phyloP scores from a whole-genome alignment of 2,329 filamentous ascomycete species.

The Monosporascus cannonballus region DNA sequence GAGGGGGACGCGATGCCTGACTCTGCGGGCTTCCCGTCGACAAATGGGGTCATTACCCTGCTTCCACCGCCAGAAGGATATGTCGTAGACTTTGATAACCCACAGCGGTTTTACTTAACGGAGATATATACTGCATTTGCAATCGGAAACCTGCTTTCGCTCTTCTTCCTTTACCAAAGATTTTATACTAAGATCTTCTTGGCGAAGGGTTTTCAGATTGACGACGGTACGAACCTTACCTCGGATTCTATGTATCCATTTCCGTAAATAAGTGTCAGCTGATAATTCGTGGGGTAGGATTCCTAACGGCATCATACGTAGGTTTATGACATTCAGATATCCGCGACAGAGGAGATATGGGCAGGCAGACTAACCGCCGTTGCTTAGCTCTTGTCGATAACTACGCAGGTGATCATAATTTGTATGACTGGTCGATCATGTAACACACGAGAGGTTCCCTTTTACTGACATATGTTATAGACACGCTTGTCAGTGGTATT shows the following conservation, averaged over 20 bases:
- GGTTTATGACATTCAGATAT: neutral
- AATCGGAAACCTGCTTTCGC: neutral
- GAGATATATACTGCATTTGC: neutral
- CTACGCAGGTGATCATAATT: neutral
- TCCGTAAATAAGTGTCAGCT: neutral
- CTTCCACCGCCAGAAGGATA: slow-evolving; percentile 5
- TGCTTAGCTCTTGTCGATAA: neutral
- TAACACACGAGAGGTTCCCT: neutral
- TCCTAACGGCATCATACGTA: neutral
- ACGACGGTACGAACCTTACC: slow-evolving; percentile 2
- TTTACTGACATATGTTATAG: neutral
- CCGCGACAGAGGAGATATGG: neutral
- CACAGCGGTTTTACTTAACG: neutral
- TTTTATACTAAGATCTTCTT: slow-evolving; percentile 2
- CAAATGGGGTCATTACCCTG: neutral
- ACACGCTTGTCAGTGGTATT: neutral
- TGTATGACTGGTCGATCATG: neutral
- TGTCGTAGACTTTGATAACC: slow-evolving; percentile 5
- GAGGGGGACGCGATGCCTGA: too few species aligned
- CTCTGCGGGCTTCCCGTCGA: neutral
- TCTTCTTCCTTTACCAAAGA: slow-evolving; percentile 1
- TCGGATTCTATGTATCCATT: too few species aligned
- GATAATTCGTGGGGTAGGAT: neutral
- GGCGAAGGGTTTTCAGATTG: slow-evolving; percentile 1
- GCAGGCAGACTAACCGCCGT: neutral